A percentile compares a stretch with the other conserved stretches of the same genome.
Evolutionary conservation across 148 eudicot genomes (phyloP).

Genomic region (Euryodendron excelsum): DNA sequence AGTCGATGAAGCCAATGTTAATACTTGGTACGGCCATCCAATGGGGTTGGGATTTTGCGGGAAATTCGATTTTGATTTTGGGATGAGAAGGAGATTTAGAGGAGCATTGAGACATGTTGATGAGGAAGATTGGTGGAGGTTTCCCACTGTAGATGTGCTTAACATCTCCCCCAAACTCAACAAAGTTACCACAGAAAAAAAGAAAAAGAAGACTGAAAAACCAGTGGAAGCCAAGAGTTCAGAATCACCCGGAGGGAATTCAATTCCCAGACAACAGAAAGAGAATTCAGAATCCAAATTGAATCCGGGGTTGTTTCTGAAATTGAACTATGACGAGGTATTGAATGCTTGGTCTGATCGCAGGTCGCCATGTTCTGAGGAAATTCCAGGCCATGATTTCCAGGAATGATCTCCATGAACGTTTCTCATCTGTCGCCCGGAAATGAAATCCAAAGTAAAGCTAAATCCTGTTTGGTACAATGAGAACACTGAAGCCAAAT

Average conservation of each 20-base stretch:
- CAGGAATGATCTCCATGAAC: conserved; percentile 58
- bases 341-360: conserved; percentile 76
- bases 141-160: conserved; percentile 55
- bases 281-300: conserved; percentile 27
- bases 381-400: conserved; percentile 39
- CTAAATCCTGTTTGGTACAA: neutral
- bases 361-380: conserved; percentile 74
- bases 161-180: conserved; percentile 57
- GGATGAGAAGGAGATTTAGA: conserved; percentile 47
- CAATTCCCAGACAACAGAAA: conserved; percentile 4
- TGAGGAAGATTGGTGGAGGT: conserved; percentile 75
- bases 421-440: conserved; percentile 25
- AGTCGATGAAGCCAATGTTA: conserved; percentile 25
- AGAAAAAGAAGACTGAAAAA: conserved; percentile 52
- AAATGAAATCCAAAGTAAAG: neutral
- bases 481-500: neutral
- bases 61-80: conserved; percentile 44
- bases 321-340: conserved; percentile 66
- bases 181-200: conserved; percentile 35
- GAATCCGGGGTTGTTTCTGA: conserved; percentile 44
- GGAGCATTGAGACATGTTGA: conserved; percentile 43
- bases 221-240: conserved; percentile 11
- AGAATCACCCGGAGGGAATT: conserved; percentile 24
- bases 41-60: conserved; percentile 64
- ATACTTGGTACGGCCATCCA: conserved; percentile 70